Conservation (phyloP, 768 basidiomycete genomes). For the Suillus cothurnatus region DNA sequence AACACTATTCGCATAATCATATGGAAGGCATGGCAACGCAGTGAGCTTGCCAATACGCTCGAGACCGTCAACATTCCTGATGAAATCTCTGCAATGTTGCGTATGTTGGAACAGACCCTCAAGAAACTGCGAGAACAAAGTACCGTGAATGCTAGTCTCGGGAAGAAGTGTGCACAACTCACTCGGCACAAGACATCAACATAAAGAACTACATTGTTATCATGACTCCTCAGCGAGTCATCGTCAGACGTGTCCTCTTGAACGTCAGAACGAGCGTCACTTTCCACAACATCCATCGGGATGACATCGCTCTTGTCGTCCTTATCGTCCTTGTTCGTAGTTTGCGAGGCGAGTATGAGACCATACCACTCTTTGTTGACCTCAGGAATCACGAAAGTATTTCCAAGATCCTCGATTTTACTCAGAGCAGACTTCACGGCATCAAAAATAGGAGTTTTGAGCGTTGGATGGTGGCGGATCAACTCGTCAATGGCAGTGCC, state of each 20-base stretch:
- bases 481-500: constrained; percentile 94
- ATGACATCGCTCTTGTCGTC: constrained; percentile 12
- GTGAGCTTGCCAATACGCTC: constrained; percentile 75
- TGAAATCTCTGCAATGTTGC: constrained; percentile 88
- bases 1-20: constrained; percentile 83
- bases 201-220: constrained; percentile 75
- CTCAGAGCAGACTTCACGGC: constrained; percentile 70
- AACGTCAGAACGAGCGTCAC: constrained; percentile 17
- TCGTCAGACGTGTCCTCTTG: constrained; percentile 23
- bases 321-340: constrained; percentile 6
- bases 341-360: constrained; percentile 38
- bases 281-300: constrained; percentile 49
- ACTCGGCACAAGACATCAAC: constrained; percentile 82
- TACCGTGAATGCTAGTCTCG: neutral
- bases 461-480: constrained; percentile 89
- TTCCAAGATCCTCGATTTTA: constrained; percentile 76
- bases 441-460: constrained; percentile 81
- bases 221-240: constrained; percentile 57
- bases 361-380: constrained; percentile 71
- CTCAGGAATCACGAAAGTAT: constrained; percentile 53
- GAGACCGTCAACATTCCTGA: constrained; percentile 72
- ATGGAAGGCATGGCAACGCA: constrained; percentile 83
- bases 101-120: constrained; percentile 94
- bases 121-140: constrained; percentile 61
- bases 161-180: constrained; percentile 25